Conservation (phyloP, 2,329 filamentous ascomycete genomes). For the Neurospora sp. region DNA sequence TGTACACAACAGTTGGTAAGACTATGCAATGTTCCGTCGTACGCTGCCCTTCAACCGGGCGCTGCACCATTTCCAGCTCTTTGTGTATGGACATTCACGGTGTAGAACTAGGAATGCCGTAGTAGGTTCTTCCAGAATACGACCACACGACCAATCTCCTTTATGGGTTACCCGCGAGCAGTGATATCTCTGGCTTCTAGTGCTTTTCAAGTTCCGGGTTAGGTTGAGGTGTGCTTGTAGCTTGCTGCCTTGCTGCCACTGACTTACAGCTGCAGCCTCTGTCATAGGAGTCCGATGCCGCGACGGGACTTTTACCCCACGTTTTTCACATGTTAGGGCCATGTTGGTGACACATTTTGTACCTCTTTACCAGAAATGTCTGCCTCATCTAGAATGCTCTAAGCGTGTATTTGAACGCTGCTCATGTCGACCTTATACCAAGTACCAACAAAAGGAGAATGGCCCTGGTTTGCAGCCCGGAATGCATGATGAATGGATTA, state of each 20-base stretch:
- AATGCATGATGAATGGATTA: neutral
- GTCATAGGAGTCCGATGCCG: neutral
- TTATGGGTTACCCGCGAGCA: neutral
- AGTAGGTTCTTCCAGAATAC: neutral
- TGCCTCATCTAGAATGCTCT: neutral
- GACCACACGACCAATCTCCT: neutral
- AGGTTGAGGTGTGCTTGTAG: neutral
- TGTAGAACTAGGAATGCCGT: neutral
- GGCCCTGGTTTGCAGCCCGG: neutral
- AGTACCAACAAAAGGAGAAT: neutral
- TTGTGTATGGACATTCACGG: neutral
- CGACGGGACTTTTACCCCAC: neutral
- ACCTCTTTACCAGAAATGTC: neutral
- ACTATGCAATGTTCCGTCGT: neutral
- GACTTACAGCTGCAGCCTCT: neutral
- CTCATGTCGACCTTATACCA: neutral
- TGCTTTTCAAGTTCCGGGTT: neutral
- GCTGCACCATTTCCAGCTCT: neutral
- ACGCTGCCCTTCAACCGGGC: neutral
- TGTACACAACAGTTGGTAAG: neutral
- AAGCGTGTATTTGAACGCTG: neutral
- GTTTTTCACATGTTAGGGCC: neutral
- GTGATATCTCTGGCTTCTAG: neutral
- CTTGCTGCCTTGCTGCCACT: neutral
- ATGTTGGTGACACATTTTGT: neutral